Evolutionary conservation across 257 asterid species (phyloP), one percentile per base, ranked within the genome.

Genomic region (Gentiana macrophylla): DNA sequence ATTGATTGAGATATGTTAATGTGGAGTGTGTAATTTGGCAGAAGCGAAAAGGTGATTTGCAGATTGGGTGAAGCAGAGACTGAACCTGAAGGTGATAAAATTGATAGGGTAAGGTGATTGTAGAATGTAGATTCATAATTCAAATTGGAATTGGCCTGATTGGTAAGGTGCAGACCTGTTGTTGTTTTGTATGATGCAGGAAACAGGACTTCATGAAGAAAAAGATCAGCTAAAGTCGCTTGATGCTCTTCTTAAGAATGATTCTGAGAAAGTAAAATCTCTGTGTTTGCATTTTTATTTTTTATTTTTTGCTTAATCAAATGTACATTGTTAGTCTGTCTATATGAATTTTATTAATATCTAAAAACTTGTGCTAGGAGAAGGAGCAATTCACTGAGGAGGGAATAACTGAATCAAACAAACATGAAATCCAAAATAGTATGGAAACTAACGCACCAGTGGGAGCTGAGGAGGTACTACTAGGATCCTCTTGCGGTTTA

Each of bases 81-180:
- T 10, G 93, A 82, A 50, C 80, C 86, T 3, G 94, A 80, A 5
- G 33, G 53, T 70, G 72, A 76, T 67, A 64, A 79, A 57, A 71
- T 73, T 43, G 87, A 76, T 10, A 75, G 79, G 86, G 98, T 82
- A 78, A 35, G 37, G 56, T 32, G 9, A 41, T 41, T 7, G 46
- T 41, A 6, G 9, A 41, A 5, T 7, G 46, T 41, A 41, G 46
- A 41, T 41, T 41, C 46, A 41, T 41, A 41, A 41, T 41, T 41
- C 9, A 10, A 41, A 24, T 41, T 10, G 6, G 9, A 41, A 41
- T 41, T 10, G 9, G 46, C 46, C 46, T 41, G 46, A 72, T 73
- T 47, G 87, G 73, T 11, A 75, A 80, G 86, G 96, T 82, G 78
- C 35, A 37, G 56, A 10, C 3, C 32, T 62, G 7, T 55, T 58